Percentiles rank a stretch among this genome's conserved stretches.
phyloP scores from a whole-genome alignment of 768 basidiomycete genomes.

The Lactarius quietus region DNA sequence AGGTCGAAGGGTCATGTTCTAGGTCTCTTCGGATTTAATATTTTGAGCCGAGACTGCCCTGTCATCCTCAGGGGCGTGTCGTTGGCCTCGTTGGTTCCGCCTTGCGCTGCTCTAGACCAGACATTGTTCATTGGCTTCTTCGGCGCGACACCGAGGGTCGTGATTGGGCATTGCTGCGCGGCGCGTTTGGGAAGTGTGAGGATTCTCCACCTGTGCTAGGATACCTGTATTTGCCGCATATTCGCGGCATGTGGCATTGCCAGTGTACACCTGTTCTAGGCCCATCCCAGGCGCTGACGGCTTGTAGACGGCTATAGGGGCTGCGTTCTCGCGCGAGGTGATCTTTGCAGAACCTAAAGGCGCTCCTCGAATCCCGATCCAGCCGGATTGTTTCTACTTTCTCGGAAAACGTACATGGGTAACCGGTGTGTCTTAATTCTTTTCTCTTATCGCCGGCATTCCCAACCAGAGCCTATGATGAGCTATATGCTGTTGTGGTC shows the following conservation, averaged over 20 bases:
- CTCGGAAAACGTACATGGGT: background rate
- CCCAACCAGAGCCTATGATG: background rate
- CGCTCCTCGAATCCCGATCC: background rate
- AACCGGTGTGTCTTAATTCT: background rate
- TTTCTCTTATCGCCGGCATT: background rate
- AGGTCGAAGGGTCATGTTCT: background rate
- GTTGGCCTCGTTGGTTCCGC: background rate
- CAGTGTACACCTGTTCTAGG: background rate
- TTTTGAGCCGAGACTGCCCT: background rate
- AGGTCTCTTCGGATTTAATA: background rate
- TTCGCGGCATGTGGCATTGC: background rate
- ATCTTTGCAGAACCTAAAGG: background rate
- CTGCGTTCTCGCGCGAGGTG: background rate
- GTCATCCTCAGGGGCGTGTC: background rate
- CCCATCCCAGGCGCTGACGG: background rate
- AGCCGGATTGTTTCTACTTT: background rate
- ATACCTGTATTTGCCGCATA: background rate
- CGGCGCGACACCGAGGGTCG: background rate
- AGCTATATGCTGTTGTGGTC: background rate
- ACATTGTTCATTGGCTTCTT: background rate
- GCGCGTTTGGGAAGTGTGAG: background rate
- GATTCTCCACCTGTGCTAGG: background rate
- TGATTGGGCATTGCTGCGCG: background rate
- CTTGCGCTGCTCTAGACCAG: slow-evolving; percentile 1
- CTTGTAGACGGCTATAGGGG: background rate